Evolutionary conservation across 2,329 filamentous ascomycete genomes (phyloP).

Genomic region (Falciphora oryzae): DNA sequence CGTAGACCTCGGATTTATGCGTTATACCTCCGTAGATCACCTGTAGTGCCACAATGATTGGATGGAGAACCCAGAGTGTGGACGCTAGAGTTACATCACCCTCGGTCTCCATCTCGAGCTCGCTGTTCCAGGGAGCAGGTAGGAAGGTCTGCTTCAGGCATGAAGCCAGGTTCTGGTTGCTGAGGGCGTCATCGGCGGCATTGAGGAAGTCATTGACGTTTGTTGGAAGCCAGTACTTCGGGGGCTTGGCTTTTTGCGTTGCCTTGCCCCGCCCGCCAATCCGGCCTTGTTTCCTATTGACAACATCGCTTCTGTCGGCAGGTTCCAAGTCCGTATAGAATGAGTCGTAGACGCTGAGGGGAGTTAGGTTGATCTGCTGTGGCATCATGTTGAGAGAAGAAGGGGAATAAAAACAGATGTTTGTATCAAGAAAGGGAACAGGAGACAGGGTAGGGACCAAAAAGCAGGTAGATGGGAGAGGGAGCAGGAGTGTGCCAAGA

Average conservation of each 20-base stretch:
- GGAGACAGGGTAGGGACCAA: too few relatives aligned
- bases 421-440: too few relatives aligned
- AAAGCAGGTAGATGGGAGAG: too few relatives aligned
- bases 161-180: neutral
- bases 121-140: neutral
- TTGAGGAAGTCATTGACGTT: neutral
- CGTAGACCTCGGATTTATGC: neutral
- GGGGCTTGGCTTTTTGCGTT: neutral
- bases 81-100: neutral
- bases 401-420: too few relatives aligned
- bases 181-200: neutral
- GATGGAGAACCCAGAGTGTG: constrained; percentile 2
- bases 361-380: neutral
- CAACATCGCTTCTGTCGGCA: neutral
- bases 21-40: neutral
- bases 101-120: neutral
- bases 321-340: neutral
- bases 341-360: neutral
- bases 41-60: neutral
- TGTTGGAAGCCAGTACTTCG: neutral
- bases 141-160: too few relatives aligned
- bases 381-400: too few relatives aligned
- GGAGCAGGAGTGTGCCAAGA: too few relatives aligned
- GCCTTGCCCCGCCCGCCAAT: neutral
- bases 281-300: neutral